Evolutionary conservation across 139 green algal species (phyloP).

Genomic region (Tetradesmus obliquus): DNA sequence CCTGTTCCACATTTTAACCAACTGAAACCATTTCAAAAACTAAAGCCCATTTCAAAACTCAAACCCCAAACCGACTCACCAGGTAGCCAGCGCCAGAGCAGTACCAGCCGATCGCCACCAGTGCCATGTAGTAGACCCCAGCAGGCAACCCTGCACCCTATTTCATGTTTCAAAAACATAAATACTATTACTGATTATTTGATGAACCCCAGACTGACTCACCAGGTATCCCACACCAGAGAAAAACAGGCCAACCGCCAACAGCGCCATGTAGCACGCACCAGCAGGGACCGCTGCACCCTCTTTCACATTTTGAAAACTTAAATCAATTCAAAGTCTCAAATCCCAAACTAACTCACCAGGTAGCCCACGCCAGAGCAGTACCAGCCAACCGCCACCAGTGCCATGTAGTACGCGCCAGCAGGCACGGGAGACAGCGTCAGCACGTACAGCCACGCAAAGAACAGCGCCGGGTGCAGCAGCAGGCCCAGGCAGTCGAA

Average conservation of each 20-base stretch:
- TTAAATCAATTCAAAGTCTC: too few relatives aligned
- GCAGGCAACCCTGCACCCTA: too few relatives aligned
- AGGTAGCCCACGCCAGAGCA: constrained; percentile 29
- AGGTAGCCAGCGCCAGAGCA: too few relatives aligned
- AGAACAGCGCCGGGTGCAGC: constrained; percentile 25
- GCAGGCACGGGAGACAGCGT: background rate
- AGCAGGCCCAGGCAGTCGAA: constrained; percentile 20
- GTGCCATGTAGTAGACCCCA: too few relatives aligned
- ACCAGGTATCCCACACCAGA: constrained; percentile 33
- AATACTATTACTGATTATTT: too few relatives aligned
- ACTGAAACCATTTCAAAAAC: too few relatives aligned
- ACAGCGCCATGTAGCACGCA: constrained; percentile 21
- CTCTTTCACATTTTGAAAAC: too few relatives aligned
- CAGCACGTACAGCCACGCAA: constrained; percentile 39
- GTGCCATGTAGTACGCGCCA: constrained; percentile 18
- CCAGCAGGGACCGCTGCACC: too few relatives aligned
- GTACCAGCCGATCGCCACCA: too few relatives aligned
- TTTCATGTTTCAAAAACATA: too few relatives aligned
- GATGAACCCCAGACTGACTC: background rate
- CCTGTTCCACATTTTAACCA: too few relatives aligned
- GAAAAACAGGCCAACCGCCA: constrained; percentile 25
- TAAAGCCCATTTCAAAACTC: too few relatives aligned
- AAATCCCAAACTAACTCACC: background rate
- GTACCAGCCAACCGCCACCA: constrained; percentile 35
- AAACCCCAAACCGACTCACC: background rate